A percentile compares a stretch with the other conserved stretches of the same genome.
These are phyloP conservation scores for Botrytis cinerea DNA, from an alignment of 2,329 filamentous ascomycete genomes.

Conservation along the genomic window DNA sequence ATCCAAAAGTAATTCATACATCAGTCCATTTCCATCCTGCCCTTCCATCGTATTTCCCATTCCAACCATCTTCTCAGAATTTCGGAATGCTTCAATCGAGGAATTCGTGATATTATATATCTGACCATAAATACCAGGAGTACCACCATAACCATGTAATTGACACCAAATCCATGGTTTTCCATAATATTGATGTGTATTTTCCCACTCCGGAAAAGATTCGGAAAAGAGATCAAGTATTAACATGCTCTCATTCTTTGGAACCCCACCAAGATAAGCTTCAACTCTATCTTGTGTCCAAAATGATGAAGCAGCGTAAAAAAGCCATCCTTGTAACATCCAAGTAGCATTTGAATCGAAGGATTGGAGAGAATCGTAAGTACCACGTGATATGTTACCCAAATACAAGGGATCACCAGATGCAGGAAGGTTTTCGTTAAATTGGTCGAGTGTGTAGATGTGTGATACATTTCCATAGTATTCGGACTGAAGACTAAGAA, in stretches of 20 bases:
- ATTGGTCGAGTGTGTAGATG: slow-evolving; percentile 55
- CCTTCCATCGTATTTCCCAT: slow-evolving; percentile 53
- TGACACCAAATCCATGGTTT: slow-evolving; percentile 58
- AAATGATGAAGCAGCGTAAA: slow-evolving; percentile 47
- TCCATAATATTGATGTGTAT: slow-evolving; percentile 52
- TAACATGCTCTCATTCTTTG: slow-evolving; percentile 49
- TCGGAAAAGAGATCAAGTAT: slow-evolving; percentile 55
- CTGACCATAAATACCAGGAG: slow-evolving; percentile 53
- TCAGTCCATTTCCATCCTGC: slow-evolving; percentile 55
- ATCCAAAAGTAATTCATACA: slow-evolving; percentile 53
- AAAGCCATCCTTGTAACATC: slow-evolving; percentile 56
- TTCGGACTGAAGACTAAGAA: slow-evolving; percentile 49
- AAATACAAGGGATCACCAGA: slow-evolving; percentile 50
- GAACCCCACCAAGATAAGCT: slow-evolving; percentile 52
- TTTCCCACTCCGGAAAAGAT: slow-evolving; percentile 52
- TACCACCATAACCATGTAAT: slow-evolving; percentile 53
- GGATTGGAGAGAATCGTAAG: slow-evolving; percentile 50
- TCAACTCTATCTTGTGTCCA: slow-evolving; percentile 50
- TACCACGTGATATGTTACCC: slow-evolving; percentile 46
- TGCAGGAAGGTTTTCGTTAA: slow-evolving; percentile 53
- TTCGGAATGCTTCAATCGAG: slow-evolving; percentile 47
- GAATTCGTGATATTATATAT: slow-evolving; percentile 51
- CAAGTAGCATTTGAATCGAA: slow-evolving; percentile 52
- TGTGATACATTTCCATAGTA: slow-evolving; percentile 51
- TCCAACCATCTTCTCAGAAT: slow-evolving; percentile 48